Conservation (phyloP, 139 green algal genomes). For the Dunaliella primolecta region DNA sequence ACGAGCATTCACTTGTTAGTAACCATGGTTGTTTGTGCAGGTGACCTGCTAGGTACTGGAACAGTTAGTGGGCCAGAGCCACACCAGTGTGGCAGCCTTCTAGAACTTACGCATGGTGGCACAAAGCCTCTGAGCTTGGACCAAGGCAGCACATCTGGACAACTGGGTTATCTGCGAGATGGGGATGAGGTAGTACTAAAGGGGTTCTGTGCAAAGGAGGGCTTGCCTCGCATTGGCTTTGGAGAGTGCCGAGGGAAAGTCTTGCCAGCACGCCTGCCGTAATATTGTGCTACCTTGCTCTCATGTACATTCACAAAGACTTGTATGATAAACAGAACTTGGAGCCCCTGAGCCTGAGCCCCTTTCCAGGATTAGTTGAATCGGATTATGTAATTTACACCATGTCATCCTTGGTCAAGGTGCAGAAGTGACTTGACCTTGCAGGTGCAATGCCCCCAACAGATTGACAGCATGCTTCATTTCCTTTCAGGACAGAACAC, state of each 20-base stretch:
- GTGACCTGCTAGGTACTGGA: slow-evolving; percentile 83
- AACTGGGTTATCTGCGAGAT: slow-evolving; percentile 64
- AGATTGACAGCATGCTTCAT: too few species aligned
- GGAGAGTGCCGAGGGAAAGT: slow-evolving; percentile 66
- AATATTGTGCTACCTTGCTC: not conserved
- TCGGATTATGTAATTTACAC: not conserved
- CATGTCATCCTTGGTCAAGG: not conserved
- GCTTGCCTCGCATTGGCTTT: slow-evolving; percentile 71
- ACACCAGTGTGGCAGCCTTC: slow-evolving; percentile 50
- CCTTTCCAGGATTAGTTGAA: not conserved
- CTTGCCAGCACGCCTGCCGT: slow-evolving; percentile 26
- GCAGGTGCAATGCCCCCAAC: too few species aligned
- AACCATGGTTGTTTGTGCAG: slow-evolving; percentile 32
- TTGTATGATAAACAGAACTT: not conserved
- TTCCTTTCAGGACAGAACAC: too few species aligned
- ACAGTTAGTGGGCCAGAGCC: slow-evolving; percentile 72
- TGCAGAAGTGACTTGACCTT: not conserved
- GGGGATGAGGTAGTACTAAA: slow-evolving; percentile 77
- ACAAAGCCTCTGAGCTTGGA: slow-evolving; percentile 40
- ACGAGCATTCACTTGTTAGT: too few species aligned
- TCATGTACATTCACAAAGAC: not conserved
- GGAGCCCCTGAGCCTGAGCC: not conserved
- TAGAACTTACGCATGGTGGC: slow-evolving; percentile 66
- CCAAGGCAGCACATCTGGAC: not conserved
- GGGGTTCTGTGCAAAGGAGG: slow-evolving; percentile 53